phyloP scores from a whole-genome alignment of 495 filamentous ascomycete genomes.

The Apiosordaria backusii region DNA sequence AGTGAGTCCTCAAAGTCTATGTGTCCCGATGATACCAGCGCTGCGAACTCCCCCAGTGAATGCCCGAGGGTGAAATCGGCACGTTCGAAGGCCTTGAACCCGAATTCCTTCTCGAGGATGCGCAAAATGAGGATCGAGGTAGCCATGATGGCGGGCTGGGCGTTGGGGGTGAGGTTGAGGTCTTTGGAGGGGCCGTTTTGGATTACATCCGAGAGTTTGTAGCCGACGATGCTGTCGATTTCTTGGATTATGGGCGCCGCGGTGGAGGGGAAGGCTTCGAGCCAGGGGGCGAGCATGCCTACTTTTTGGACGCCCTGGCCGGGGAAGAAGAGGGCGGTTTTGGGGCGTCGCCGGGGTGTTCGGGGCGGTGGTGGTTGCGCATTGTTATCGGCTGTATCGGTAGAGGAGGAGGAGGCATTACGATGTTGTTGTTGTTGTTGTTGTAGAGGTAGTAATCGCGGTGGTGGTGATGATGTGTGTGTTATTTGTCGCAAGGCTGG shows the following conservation, averaged over 20 bases:
- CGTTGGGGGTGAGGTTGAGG: constrained; percentile 78
- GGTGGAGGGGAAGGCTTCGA: constrained; percentile 75
- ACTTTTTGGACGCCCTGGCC: constrained; percentile 93
- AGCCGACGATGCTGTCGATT: constrained; percentile 71
- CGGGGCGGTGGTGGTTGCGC: constrained; percentile 6
- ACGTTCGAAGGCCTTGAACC: constrained; percentile 62
- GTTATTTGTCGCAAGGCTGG: background rate
- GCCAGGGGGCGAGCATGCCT: constrained; percentile 84
- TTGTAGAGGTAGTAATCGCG: background rate
- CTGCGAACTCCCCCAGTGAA: constrained; percentile 92
- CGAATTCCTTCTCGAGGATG: constrained; percentile 81
- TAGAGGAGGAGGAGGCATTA: constrained; percentile 18
- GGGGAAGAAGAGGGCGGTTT: constrained; percentile 82
- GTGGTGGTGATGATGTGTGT: background rate
- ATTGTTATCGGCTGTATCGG: constrained; percentile 14
- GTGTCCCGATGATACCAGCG: constrained; percentile 77
- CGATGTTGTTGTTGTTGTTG: constrained; percentile 10
- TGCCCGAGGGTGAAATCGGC: constrained; percentile 85
- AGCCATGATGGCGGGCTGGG: constrained; percentile 95
- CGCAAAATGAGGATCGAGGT: constrained; percentile 86
- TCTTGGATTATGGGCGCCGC: constrained; percentile 70
- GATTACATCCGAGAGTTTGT: constrained; percentile 73
- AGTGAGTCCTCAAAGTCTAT: constrained; percentile 74
- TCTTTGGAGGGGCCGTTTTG: constrained; percentile 68
- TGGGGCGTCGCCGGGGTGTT: constrained; percentile 38